Conservation (phyloP, 768 basidiomycete genomes). For the Chlorophyllum brunneum region DNA sequence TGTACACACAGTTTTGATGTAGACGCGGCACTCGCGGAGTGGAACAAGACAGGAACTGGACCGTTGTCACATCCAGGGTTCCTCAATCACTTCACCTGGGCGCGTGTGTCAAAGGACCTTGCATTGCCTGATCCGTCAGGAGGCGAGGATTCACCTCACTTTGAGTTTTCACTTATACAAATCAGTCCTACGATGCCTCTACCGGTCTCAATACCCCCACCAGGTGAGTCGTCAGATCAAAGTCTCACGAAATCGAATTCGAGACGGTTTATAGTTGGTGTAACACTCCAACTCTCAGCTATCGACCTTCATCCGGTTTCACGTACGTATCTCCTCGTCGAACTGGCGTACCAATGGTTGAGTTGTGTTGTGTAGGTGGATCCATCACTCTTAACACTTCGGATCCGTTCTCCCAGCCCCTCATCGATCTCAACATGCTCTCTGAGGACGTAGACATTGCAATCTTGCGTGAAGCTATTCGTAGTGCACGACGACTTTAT, state of each 20-base stretch:
- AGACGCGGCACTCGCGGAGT: background rate
- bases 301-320: slow-evolving; percentile 9
- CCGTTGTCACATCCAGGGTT: background rate
- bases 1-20: background rate
- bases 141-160: background rate
- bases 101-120: background rate
- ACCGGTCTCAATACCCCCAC: background rate
- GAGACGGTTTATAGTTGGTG: background rate
- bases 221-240: background rate
- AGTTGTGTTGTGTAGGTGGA: slow-evolving; percentile 4
- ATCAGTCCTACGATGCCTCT: background rate
- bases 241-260: too few relatives aligned
- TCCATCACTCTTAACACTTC: slow-evolving; percentile 2
- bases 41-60: background rate
- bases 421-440: slow-evolving; percentile 8
- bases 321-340: background rate
- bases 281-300: background rate
- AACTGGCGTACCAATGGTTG: background rate
- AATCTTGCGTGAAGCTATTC: slow-evolving; percentile 9
- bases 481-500: slow-evolving; percentile 13
- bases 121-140: background rate
- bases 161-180: background rate
- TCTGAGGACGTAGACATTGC: slow-evolving; percentile 8
- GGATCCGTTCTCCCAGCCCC: slow-evolving; percentile 11
- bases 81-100: background rate